Conservation (phyloP, 768 basidiomycete species). For the Chalciporus pseudorubinellus region DNA sequence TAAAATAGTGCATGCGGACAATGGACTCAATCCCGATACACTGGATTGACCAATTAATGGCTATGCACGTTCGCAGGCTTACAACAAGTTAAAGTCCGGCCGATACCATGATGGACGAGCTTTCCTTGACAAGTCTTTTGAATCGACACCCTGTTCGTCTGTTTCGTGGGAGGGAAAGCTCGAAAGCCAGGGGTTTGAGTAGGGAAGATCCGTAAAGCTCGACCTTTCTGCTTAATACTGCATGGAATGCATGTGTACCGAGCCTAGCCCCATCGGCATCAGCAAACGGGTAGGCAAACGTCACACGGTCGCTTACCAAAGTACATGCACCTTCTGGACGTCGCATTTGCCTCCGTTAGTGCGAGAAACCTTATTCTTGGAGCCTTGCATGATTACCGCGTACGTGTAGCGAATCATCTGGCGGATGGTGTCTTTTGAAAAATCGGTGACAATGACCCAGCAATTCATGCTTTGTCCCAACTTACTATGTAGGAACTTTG, state of each 20-base stretch:
- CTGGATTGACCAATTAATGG: background rate
- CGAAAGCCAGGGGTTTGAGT: constrained; percentile 47
- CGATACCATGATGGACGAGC: constrained; percentile 17
- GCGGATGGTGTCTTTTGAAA: constrained; percentile 53
- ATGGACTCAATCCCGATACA: background rate
- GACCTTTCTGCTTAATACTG: constrained; percentile 55
- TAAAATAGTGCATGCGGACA: background rate
- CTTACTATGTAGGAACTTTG: constrained; percentile 56
- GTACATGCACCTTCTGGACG: constrained; percentile 48
- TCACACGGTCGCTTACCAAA: constrained; percentile 52
- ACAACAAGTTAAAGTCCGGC: constrained; percentile 17
- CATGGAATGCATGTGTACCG: constrained; percentile 74
- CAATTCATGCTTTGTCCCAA: background rate
- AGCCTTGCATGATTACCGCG: constrained; percentile 48
- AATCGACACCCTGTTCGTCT: constrained; percentile 45
- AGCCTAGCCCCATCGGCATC: constrained; percentile 50
- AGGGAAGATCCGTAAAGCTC: constrained; percentile 45
- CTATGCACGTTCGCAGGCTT: background rate
- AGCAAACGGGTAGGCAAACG: constrained; percentile 1
- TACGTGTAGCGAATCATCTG: constrained; percentile 60
- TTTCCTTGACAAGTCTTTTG: constrained; percentile 40
- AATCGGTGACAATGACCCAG: background rate
- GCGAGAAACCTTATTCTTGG: constrained; percentile 39
- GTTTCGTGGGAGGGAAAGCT: constrained; percentile 48
- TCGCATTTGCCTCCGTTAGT: constrained; percentile 38